Evolutionary conservation across 208 protist species (phyloP).

Genomic region (Sergeia podlipaevii): DNA sequence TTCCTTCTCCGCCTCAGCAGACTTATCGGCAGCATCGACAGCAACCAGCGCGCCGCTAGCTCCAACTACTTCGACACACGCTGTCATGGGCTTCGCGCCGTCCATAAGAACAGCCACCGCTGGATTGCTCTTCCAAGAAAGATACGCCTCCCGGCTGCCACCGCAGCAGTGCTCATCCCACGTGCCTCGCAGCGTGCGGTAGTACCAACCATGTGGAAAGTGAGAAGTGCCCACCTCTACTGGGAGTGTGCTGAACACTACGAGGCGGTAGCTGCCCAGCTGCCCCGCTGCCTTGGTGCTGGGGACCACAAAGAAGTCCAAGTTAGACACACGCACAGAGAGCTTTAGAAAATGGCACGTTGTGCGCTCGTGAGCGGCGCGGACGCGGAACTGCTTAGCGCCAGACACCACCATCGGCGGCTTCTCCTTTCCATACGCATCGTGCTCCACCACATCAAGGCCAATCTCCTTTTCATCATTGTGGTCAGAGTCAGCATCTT

Average conservation of each 20-base stretch:
- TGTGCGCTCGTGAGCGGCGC: conserved; percentile 25
- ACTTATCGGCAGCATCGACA: neutral
- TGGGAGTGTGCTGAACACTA: conserved; percentile 57
- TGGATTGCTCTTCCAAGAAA: conserved; percentile 85
- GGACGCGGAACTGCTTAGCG: no score
- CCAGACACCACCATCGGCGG: conserved; percentile 52
- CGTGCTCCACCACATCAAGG: conserved; percentile 51
- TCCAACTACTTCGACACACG: neutral
- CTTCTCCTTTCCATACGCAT: conserved; percentile 17
- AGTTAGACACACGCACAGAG: conserved; percentile 18
- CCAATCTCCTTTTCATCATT: conserved; percentile 73
- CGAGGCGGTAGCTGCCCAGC: conserved; percentile 57
- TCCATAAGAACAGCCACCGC: conserved; percentile 49
- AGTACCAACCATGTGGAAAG: conserved; percentile 77
- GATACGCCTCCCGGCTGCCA: conserved; percentile 47
- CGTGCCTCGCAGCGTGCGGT: conserved; percentile 39
- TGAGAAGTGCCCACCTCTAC: conserved; percentile 27
- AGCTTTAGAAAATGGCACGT: conserved; percentile 43
- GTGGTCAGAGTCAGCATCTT: conserved; percentile 55
- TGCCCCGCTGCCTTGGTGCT: conserved; percentile 43
- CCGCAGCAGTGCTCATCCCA: conserved; percentile 77
- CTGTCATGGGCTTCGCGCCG: conserved; percentile 26
- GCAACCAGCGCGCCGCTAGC: neutral
- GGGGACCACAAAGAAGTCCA: conserved; percentile 71
- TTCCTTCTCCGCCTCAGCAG: neutral